These are phyloP conservation scores for Coemansia sp. DNA, from an alignment of 192 early-diverging fungal species.

Conservation along the genomic window DNA sequence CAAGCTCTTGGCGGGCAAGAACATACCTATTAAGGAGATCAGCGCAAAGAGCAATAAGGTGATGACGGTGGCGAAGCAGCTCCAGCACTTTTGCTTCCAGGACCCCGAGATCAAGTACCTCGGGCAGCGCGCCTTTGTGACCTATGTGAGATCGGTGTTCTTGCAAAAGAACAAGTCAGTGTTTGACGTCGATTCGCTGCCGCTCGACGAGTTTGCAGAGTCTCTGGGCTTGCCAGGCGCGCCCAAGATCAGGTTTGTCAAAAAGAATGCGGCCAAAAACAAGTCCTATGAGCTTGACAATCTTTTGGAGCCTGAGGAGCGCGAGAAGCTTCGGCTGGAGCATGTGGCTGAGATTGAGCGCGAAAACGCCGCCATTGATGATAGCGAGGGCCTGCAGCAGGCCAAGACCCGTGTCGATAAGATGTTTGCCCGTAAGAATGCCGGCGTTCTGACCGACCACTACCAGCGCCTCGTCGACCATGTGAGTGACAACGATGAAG, in stretches of 20 bases:
- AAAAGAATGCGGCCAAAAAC: slow-evolving; percentile 64
- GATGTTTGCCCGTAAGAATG: slow-evolving; percentile 93
- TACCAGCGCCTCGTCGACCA: slow-evolving; percentile 82
- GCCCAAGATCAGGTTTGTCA: slow-evolving; percentile 91
- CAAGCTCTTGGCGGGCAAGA: slow-evolving; percentile 63
- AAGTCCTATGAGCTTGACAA: slow-evolving; percentile 57
- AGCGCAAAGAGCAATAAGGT: slow-evolving; percentile 82
- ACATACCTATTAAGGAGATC: slow-evolving; percentile 88
- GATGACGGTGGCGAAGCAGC: slow-evolving; percentile 72
- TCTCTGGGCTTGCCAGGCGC: slow-evolving; percentile 92
- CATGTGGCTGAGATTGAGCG: slow-evolving; percentile 24
- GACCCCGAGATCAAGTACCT: slow-evolving; percentile 95
- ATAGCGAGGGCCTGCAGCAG: not conserved
- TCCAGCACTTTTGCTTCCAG: slow-evolving; percentile 90
- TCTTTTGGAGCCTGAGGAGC: slow-evolving; percentile 46
- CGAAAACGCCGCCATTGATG: slow-evolving; percentile 28
- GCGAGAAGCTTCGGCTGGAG: slow-evolving; percentile 23
- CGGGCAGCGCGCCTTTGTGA: slow-evolving; percentile 93
- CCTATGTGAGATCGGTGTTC: slow-evolving; percentile 90
- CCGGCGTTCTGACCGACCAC: slow-evolving; percentile 84
- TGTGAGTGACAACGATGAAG: slow-evolving; percentile 58
- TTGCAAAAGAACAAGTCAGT: slow-evolving; percentile 88
- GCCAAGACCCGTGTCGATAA: slow-evolving; percentile 81
- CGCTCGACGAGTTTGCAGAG: slow-evolving; percentile 83
- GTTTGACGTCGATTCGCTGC: slow-evolving; percentile 85